Evolutionary conservation across 768 basidiomycete species (phyloP), one percentile per base, ranked within the genome.

Genomic region (Dioszegia aurantiaca): DNA sequence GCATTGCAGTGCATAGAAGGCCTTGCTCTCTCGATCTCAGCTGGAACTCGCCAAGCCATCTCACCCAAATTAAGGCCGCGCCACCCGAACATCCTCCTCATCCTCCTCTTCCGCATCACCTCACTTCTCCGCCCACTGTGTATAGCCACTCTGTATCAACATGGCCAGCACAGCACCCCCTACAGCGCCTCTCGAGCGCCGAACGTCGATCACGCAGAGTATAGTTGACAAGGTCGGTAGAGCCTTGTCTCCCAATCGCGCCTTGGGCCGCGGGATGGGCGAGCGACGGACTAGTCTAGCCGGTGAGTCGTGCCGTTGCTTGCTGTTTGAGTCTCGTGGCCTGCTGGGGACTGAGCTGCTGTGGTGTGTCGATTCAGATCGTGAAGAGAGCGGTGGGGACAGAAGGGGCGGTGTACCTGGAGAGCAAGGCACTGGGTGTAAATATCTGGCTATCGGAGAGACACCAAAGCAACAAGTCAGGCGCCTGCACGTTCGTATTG

Each of bases 211-310:
- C 33, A 33, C 8, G 33, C 33, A 33, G 14, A 27, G 17, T 27
- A 17, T 53, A 12, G 51, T 37, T 30, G 23, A 27, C 39, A 12
- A 27, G 23, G 48, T 51, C 4, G 36, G 33, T 14, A 14, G 56
- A 30, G 47, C 56, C 4, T 43, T 58, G 19, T 58, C 56, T 16
- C 56, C 56, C 2, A 58, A 58, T 36, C 33, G 56, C 30, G 45
- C 23, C n/a, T 27, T 28, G 21, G 36, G 33, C 10, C 9, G 40
- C 21, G 39, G 19, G 9, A 3, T 16, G 6, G 47, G 42, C 33
- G 37, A 28, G 51, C 12, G 51, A 17, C 19, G 39, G 23, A 21
- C 24, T 14, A 53, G 51, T 28, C 27, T 58, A 8, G 40, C 36
- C 2, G 26, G 56, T 58, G 56, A 58, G 56, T 58, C 8, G 16